Conservation (phyloP, 192 early-diverging fungal genomes). For the Rhizophagus sp. region DNA sequence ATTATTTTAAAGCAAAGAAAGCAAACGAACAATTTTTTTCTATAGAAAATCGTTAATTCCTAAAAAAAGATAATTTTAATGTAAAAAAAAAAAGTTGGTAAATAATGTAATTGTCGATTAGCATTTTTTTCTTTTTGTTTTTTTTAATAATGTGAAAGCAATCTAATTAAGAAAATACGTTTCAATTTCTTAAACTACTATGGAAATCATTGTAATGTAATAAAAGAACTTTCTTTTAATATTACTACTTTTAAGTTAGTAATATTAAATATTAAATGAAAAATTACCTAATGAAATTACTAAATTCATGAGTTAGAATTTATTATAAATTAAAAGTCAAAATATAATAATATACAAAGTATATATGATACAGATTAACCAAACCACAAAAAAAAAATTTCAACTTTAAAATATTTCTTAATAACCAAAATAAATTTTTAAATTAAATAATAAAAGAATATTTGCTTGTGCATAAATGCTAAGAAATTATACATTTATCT, state of each 20-base stretch:
- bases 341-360: not conserved
- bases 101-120: constrained; percentile 22
- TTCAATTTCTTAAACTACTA: not conserved
- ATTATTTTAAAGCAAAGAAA: constrained; percentile 5
- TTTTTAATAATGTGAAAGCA: not conserved
- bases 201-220: not conserved
- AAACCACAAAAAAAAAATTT: not conserved
- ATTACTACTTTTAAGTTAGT: not conserved
- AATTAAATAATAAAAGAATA: not conserved
- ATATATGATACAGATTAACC: not conserved
- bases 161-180: not conserved
- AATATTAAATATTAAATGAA: not conserved
- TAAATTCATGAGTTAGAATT: not conserved
- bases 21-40: constrained; percentile 24
- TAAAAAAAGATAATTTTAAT: not conserved
- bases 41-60: not conserved
- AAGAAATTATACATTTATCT: not conserved
- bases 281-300: not conserved
- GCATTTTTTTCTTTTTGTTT: not conserved
- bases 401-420: not conserved
- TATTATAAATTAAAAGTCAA: not conserved
- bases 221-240: not conserved
- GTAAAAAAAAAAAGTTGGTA: not conserved
- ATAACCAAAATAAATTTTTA: not conserved
- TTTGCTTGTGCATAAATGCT: not conserved